Evolutionary conservation across 1,284 basidiomycete species (phyloP).

Genomic region (Rhodofomes roseus): DNA sequence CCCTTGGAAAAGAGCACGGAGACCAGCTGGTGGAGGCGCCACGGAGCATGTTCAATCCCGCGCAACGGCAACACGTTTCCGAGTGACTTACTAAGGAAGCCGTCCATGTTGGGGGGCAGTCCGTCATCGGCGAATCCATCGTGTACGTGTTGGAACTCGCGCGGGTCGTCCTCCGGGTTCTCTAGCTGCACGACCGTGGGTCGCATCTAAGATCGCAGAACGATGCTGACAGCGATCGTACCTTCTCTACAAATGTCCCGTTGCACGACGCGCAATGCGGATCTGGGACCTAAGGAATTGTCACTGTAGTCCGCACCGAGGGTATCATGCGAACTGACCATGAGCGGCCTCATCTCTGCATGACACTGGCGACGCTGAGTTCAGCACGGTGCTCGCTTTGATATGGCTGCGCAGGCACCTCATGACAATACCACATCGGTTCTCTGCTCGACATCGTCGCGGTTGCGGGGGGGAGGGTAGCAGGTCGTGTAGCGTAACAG

Average conservation of each 20-base stretch:
- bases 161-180: constrained; percentile 67
- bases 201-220: not conserved
- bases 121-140: constrained; percentile 29
- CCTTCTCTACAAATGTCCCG: constrained; percentile 74
- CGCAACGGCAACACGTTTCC: no score
- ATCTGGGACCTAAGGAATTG: constrained; percentile 54
- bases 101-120: constrained; percentile 36
- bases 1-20: constrained; percentile 6
- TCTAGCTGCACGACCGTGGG: constrained; percentile 52
- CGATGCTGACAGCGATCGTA: constrained; percentile 24
- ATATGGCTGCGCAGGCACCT: constrained; percentile 40
- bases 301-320: constrained; percentile 5
- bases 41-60: not conserved
- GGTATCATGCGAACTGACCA: constrained; percentile 44
- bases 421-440: constrained; percentile 75
- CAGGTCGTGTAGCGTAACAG: not conserved
- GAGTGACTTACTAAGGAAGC: constrained; percentile 40
- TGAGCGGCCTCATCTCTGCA: constrained; percentile 75
- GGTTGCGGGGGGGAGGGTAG: not conserved
- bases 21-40: constrained; percentile 10
- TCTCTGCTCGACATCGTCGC: constrained; percentile 56
- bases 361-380: constrained; percentile 49
- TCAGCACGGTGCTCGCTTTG: constrained; percentile 6
- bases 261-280: constrained; percentile 72
- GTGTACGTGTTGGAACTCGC: constrained; percentile 46